These are phyloP conservation scores for Rhodosorus marinus DNA, from an alignment of 23 red algal species.

Conservation along the genomic window DNA sequence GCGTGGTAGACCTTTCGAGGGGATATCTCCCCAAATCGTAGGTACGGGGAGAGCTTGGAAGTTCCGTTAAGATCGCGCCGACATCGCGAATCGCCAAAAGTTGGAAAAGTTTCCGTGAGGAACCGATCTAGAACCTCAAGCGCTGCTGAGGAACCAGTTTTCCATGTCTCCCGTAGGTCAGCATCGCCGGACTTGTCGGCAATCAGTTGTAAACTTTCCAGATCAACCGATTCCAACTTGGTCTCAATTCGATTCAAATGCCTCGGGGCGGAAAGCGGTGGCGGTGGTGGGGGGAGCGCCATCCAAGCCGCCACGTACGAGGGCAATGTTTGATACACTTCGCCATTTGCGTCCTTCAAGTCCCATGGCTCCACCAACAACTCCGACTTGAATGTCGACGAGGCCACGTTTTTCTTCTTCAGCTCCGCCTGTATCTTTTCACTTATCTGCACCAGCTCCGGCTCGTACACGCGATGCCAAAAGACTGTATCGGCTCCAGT, in stretches of 20 bases:
- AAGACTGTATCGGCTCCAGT: slow-evolving; percentile 67
- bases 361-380: slow-evolving; percentile 99
- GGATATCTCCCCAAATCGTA: slow-evolving; percentile 94
- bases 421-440: slow-evolving; percentile 50
- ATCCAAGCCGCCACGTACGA: slow-evolving; percentile 91
- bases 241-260: slow-evolving; percentile 8
- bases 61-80: slow-evolving; percentile 3
- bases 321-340: slow-evolving; percentile 34
- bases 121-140: slow-evolving; percentile 31
- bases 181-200: slow-evolving; percentile 13
- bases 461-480: slow-evolving; percentile 97
- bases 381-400: slow-evolving; percentile 89
- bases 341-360: not conserved
- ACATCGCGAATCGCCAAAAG: slow-evolving; percentile 38
- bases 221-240: slow-evolving; percentile 5
- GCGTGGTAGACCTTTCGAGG: slow-evolving; percentile 43
- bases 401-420: slow-evolving; percentile 16
- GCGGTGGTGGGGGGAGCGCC: slow-evolving; percentile 67
- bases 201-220: slow-evolving; percentile 26
- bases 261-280: slow-evolving; percentile 36
- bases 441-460: slow-evolving; percentile 30
- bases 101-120: slow-evolving; percentile 42
- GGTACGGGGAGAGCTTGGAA: slow-evolving; percentile 38
- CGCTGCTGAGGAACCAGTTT: slow-evolving; percentile 42
- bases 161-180: slow-evolving; percentile 26